Percentiles rank a stretch among this genome's conserved stretches.
Evolutionary conservation across 441 rosid species (phyloP).

Genomic region (Macaranga tanarius): DNA sequence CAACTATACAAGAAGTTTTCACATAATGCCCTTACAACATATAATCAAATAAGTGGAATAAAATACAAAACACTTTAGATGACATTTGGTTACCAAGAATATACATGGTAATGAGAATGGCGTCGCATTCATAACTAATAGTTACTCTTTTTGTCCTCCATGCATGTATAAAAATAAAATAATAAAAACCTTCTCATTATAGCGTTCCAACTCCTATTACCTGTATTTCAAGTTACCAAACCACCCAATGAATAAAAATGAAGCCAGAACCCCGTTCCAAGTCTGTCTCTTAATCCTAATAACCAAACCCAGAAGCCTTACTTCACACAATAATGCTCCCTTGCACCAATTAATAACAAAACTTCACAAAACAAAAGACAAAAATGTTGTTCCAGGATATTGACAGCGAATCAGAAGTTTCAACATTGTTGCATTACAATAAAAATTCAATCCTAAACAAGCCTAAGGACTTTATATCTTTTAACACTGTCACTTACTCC

Average conservation of each 20-base stretch:
- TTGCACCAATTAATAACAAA: background rate
- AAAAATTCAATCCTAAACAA: slow-evolving; percentile 22
- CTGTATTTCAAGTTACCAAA: background rate
- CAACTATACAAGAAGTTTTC: too few relatives aligned
- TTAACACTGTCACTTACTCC: background rate
- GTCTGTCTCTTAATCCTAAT: slow-evolving; percentile 7
- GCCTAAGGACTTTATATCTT: slow-evolving; percentile 5
- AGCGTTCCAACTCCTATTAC: too few relatives aligned
- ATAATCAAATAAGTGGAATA: background rate
- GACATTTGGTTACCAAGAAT: background rate
- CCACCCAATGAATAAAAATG: background rate
- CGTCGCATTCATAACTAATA: background rate
- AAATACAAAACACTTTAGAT: background rate
- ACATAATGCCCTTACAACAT: background rate
- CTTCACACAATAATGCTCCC: background rate
- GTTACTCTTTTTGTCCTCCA: background rate
- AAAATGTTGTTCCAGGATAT: background rate
- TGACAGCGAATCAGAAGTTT: background rate
- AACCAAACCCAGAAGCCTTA: slow-evolving; percentile 1
- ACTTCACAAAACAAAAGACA: too few relatives aligned
- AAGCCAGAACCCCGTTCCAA: background rate
- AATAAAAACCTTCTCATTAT: background rate
- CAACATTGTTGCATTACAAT: slow-evolving; percentile 11
- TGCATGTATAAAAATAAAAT: background rate
- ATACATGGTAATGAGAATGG: background rate